Base-by-base conservation (phyloP, 2,329 filamentous ascomycete species). In the Neofusicoccum cordaticola region DNA sequence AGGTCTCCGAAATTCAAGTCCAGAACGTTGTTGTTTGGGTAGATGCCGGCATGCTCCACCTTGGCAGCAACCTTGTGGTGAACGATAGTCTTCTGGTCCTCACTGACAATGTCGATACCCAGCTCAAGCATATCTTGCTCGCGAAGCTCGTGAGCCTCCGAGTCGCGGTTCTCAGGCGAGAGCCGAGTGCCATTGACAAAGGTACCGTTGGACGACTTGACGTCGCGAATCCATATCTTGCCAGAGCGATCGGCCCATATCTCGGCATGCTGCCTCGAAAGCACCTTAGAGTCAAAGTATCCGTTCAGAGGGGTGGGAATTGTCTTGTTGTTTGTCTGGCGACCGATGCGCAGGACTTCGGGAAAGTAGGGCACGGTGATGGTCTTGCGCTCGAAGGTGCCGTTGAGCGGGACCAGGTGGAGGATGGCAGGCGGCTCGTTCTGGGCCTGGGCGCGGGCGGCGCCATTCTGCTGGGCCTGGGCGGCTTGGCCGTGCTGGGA, bases 11-110 rank as follows among this genome's bases (percentile, higher is more conserved):
- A 96, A 72, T 90, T 96, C 80, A 97, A 88, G 73, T 97, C 93
- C 70, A 96, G 79, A 52, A 93, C 86, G 73, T 91, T 96, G 70
- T 86, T 91, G 62, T 89, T 85, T 50, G 85, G 88, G 68, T 93
- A 86, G 68, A 94, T 90, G 6, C 95, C 95, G 44, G 95, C 93
- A 79, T 97, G 92, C 76, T 99, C 95, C 64, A 99, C 93, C 75
- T 96, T 96, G 64, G 95, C 93, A 19, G 94, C 93, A 53, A 99
- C 95, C 75, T 99, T 99, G 81, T 98, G 95, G 74, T 99, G 95
- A 13, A 99, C 93, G 34, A 99, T 93, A 0, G 93, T 97, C 80
- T 97, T 98, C 76, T 98, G 94, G 75, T 99, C 95, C 77, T 99
- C 95, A 77, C 92, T 97, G 60, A 99, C 94, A 73, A 99, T 99